Base-by-base conservation (phyloP, 331 rosid genomes). In the Arachis monticola region DNA sequence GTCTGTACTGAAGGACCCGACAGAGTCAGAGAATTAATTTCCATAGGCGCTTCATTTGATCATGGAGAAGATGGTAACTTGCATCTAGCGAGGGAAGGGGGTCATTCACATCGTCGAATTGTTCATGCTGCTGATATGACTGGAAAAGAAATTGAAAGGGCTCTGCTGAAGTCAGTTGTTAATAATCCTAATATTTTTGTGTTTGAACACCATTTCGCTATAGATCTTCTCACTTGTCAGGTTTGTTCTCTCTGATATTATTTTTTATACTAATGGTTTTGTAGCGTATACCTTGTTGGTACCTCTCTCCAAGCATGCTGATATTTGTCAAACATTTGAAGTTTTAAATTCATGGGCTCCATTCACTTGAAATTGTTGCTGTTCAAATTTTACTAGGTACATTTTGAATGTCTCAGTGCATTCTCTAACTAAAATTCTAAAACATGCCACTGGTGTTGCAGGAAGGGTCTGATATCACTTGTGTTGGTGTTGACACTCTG, bases 111-210 rank as follows among this genome's bases (percentile, higher is more conserved):
- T 86, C 83, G 44, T 73, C 85, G 97, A 83, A 85, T 92, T 71
- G 97, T 90, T 78, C 97, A 94, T 85, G 93, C 97, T 42, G 97
- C 99, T 77, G 99, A 92, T 78, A 90, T 88, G 97, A 92, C 99
- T 10, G 97, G 99, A 78, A 88, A 84, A 83, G 97, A 94, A 88
- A 94, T 92, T 63, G 97, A 94, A 73, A 84, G 96, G 71, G 93
- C 96, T 68, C 83, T 94, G 44, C 71, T 92, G 78, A 78, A 86
- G 68, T 89, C 86, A 55, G 92, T 86, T 76, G 60, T 87, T 64
- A 69, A 75, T 79, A 90, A 94, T 80, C 91, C 96, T 68, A 90
- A 90, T 63, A 94, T 94, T 66, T 86, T 53, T 81, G 90, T 94
- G 78, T 92, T 94, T 50, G 80, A 92, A 77, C 93, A 94, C 88